Evolutionary conservation across 768 basidiomycete genomes (phyloP), one percentile per base, ranked within the genome.

Genomic region (Boletus pseudo-olivaceus): DNA sequence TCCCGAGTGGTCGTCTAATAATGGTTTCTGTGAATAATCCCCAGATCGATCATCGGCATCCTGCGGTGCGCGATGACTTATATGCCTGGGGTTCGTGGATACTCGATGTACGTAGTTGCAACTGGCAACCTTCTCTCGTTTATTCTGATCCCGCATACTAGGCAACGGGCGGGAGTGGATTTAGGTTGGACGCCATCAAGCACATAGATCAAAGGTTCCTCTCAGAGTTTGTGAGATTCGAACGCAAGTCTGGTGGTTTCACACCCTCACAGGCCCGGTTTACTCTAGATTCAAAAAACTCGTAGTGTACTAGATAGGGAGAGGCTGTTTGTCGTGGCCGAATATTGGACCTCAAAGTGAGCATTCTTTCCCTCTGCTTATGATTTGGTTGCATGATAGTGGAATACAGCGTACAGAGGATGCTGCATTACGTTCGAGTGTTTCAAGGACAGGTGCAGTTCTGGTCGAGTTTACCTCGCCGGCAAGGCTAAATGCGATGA

Each of bases 161-260:
- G 89, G 84, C 81, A 1, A 88, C 85, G 3, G 81, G 80, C 8
- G 85, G 81, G 11, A 70, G 72, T 32, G 94, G 93, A 12, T 93
- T 94, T 68, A 80, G 93, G 46, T 77, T 96, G 29, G 94, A 96
- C 65, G 94, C 93, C 17, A 88, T 94, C 59, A 97, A 96, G 67
- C 94, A 97, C 60, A 85, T 90, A 47, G 90, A 93, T 68, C 74
- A 78, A 53, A 72, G 73, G 23, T 92, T 91, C 61, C 70, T 88
- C n/a, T 63, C 81, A 3, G 75, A 79, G 34, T 92, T 89, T 72
- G 91, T 90, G 58, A 67, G 80, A 68, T 17, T 19, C 8, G 3
- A 32, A 49, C 14, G 11, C 47, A 33, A 17, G 41, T 29, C 17
- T n/a, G 7, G 5, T 30, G 17, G 35, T 34, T 26, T 15, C 20